Evolutionary conservation across 164 flowering plant species (phyloP).

Genomic region (Aristolochia contorta): DNA sequence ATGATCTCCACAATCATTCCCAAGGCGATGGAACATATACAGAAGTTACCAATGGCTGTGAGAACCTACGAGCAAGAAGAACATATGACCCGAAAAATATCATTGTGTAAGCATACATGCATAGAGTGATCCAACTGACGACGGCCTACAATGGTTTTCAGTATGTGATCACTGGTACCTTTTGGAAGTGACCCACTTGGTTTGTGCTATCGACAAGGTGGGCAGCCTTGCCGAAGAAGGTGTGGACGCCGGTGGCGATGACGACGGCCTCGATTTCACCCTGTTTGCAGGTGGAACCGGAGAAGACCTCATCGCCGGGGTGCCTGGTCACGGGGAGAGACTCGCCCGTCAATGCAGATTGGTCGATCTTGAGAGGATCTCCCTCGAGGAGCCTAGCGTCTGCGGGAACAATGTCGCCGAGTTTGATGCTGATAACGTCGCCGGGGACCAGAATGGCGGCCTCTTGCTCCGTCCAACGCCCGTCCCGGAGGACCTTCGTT

Average conservation of each 20-base stretch:
- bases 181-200: conserved; percentile 25
- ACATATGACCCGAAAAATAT: too few relatives aligned
- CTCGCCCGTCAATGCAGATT: conserved; percentile 25
- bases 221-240: conserved; percentile 31
- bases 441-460: conserved; percentile 23
- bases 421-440: conserved; percentile 27
- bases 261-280: conserved; percentile 27
- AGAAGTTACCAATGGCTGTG: conserved; percentile 88
- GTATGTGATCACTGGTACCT: too few relatives aligned
- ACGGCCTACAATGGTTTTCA: too few relatives aligned
- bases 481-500: conserved; percentile 25
- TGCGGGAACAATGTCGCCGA: conserved; percentile 25
- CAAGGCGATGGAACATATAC: conserved; percentile 72
- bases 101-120: too few relatives aligned
- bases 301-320: conserved; percentile 23
- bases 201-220: conserved; percentile 27
- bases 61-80: conserved; percentile 40
- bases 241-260: conserved; percentile 27
- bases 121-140: too few relatives aligned
- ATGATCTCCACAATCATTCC: conserved; percentile 71
- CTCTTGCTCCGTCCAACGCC: conserved; percentile 27
- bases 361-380: conserved; percentile 24
- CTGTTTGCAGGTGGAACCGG: conserved; percentile 27
- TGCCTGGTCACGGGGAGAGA: conserved; percentile 21
- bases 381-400: conserved; percentile 26